Percentiles rank a stretch among this genome's conserved stretches.
Evolutionary conservation across 1,284 basidiomycete species (phyloP).

Genomic region (Tilletia caries): DNA sequence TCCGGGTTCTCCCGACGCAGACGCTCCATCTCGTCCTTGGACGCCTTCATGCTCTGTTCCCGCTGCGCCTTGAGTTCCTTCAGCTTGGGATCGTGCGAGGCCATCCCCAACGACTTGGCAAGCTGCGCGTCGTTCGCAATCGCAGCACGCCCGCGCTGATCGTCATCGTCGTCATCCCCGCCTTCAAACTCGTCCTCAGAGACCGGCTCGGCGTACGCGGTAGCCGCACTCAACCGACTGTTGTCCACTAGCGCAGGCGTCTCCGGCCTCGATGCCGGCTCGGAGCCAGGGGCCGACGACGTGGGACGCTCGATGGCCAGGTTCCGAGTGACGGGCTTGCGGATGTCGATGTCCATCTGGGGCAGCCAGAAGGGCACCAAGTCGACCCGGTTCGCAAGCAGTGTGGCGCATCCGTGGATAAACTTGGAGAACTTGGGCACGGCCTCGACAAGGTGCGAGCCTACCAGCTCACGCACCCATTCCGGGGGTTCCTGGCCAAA

Average conservation of each 20-base stretch:
- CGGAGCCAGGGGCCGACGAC: conserved; percentile 22
- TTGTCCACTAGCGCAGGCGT: conserved; percentile 23
- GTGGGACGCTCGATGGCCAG: conserved; percentile 47
- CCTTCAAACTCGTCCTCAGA: conserved; percentile 53
- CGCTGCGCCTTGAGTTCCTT: conserved; percentile 46
- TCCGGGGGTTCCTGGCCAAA: conserved; percentile 90
- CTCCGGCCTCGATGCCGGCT: conserved; percentile 32
- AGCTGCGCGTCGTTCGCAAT: conserved; percentile 45
- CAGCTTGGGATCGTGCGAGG: conserved; percentile 46
- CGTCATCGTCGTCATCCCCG: conserved; percentile 31
- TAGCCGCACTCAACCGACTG: conserved; percentile 16
- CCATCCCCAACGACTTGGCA: conserved; percentile 46
- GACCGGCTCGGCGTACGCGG: conserved; percentile 47
- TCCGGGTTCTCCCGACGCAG: conserved; percentile 36
- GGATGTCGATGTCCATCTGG: conserved; percentile 67
- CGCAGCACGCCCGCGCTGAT: conserved; percentile 28
- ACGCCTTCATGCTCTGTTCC: conserved; percentile 44
- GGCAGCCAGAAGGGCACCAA: conserved; percentile 99
- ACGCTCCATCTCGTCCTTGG: conserved; percentile 47
- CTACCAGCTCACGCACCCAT: conserved; percentile 93
- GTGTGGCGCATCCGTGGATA: conserved; percentile 92
- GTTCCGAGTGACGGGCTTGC: conserved; percentile 36
- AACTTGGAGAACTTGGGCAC: conserved; percentile 72
- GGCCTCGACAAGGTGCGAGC: conserved; percentile 71
- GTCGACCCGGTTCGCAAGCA: conserved; percentile 88